Evolutionary conservation across 495 filamentous ascomycete genomes (phyloP).

Genomic region (Parmelia sp.): DNA sequence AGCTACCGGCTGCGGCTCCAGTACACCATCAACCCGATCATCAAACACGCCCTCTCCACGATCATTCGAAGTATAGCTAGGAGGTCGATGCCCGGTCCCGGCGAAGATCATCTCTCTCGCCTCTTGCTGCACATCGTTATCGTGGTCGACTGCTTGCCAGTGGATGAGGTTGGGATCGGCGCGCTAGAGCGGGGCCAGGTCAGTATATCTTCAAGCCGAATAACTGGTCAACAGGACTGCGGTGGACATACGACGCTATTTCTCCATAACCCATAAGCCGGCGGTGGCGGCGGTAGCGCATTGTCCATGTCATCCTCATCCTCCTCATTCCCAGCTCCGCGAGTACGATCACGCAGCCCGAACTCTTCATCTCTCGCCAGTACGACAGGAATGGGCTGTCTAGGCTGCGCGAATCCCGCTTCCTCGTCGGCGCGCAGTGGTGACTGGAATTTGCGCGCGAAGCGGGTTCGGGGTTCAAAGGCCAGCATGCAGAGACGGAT

Average conservation of each 20-base stretch:
- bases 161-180: conserved; percentile 74
- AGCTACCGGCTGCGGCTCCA: not conserved
- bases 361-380: conserved; percentile 58
- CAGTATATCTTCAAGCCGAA: not conserved
- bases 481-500: conserved; percentile 64
- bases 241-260: conserved; percentile 61
- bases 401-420: conserved; percentile 55
- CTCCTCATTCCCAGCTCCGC: not conserved
- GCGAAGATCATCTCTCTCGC: conserved; percentile 19
- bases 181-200: conserved; percentile 38
- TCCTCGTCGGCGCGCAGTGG: conserved; percentile 33
- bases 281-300: conserved; percentile 50
- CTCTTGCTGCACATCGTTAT: conserved; percentile 16
- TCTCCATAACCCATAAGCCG: conserved; percentile 83
- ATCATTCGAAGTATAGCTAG: conserved; percentile 19
- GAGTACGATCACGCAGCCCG: conserved; percentile 24
- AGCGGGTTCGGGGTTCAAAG: conserved; percentile 26
- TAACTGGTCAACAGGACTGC: not conserved
- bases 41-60: not conserved
- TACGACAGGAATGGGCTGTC: conserved; percentile 55
- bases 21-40: not conserved
- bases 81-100: conserved; percentile 20
- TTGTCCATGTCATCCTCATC: conserved; percentile 13
- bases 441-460: not conserved
- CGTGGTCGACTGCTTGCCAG: conserved; percentile 57